Conservation (phyloP, 148 eudicot species). For the Euryodendron excelsum region DNA sequence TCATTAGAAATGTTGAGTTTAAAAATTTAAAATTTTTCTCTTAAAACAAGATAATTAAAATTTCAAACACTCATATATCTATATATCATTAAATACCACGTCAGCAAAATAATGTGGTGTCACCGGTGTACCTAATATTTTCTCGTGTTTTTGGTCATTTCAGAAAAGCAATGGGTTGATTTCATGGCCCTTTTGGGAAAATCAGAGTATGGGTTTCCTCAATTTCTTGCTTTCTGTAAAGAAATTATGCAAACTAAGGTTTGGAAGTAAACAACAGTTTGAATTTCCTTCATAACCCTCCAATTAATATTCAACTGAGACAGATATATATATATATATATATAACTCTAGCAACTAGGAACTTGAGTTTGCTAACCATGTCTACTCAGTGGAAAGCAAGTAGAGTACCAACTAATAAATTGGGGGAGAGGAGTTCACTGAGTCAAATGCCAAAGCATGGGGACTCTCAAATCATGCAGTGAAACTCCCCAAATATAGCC, state of each 20-base stretch:
- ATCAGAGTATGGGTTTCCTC: slow-evolving; percentile 45
- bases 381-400: slow-evolving; percentile 32
- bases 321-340: too few species aligned
- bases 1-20: too few species aligned
- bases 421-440: not conserved
- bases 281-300: not conserved
- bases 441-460: slow-evolving; percentile 46
- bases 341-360: not conserved
- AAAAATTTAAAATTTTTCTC: too few species aligned
- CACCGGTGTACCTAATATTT: too few species aligned
- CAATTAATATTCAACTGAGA: not conserved
- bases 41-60: too few species aligned
- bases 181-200: slow-evolving; percentile 33
- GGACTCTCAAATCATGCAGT: slow-evolving; percentile 23
- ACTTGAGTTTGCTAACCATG: slow-evolving; percentile 20
- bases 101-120: too few species aligned
- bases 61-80: too few species aligned
- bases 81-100: too few species aligned
- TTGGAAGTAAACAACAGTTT: not conserved
- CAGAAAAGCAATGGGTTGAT: slow-evolving; percentile 27
- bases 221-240: slow-evolving; percentile 28
- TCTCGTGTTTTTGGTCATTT: not conserved
- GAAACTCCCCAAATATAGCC: slow-evolving; percentile 35
- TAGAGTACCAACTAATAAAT: slow-evolving; percentile 20
- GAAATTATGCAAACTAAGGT: slow-evolving; percentile 28